Evolutionary conservation across 2,329 filamentous ascomycete species (phyloP).

Genomic region (Colletotrichum higginsianum): DNA sequence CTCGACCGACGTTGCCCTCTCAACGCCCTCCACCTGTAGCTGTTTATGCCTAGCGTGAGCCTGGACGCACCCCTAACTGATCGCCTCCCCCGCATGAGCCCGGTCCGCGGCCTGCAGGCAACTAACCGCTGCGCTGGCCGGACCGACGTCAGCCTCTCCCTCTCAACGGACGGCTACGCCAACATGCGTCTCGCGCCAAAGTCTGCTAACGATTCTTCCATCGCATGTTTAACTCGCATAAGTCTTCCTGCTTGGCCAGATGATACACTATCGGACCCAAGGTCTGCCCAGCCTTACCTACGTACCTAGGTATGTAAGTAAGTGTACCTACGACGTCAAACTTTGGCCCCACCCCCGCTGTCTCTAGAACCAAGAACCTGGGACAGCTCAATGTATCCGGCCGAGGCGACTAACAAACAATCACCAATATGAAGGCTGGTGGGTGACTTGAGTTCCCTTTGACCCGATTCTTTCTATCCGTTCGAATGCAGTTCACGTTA

Average conservation of each 20-base stretch:
- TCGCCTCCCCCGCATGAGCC: constrained; percentile 6
- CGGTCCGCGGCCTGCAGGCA: neutral
- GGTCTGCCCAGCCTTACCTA: neutral
- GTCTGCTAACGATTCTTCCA: neutral
- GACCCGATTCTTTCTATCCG: neutral
- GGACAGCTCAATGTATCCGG: neutral
- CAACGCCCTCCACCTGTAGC: neutral
- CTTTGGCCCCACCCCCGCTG: constrained; percentile 27
- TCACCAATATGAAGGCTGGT: neutral
- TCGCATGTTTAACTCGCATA: neutral
- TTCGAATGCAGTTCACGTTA: neutral
- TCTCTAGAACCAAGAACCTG: neutral
- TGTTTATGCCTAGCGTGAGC: neutral
- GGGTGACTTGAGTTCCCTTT: neutral
- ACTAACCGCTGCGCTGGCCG: constrained; percentile 11
- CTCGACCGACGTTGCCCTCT: neutral
- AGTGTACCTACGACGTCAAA: constrained; percentile 19
- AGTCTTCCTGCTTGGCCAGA: neutral
- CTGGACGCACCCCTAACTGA: neutral
- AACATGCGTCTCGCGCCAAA: constrained; percentile 5
- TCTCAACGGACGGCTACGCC: neutral
- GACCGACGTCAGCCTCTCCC: constrained; percentile 8
- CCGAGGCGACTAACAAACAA: neutral
- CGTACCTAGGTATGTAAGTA: too few species aligned
- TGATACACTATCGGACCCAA: neutral